phyloP scores from a whole-genome alignment of 192 early-diverging fungal species.

The Rhizoclosmatium globosum region DNA sequence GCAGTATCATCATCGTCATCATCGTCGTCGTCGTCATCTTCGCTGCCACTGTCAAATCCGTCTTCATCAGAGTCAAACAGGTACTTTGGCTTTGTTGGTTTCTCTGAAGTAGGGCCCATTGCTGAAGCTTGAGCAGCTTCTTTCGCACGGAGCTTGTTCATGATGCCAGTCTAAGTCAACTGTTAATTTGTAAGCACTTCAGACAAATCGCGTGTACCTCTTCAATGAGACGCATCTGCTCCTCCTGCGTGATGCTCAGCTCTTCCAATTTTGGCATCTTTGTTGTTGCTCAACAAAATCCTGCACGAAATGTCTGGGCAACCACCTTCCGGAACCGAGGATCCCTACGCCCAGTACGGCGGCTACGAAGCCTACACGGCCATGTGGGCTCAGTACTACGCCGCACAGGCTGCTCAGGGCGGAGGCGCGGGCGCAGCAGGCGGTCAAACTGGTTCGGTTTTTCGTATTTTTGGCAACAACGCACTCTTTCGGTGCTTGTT shows the following conservation, averaged over 20 bases:
- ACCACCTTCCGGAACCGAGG: neutral
- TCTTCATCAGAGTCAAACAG: constrained; percentile 1
- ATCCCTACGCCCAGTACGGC: constrained; percentile 33
- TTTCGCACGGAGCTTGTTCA: neutral
- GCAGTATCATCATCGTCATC: neutral
- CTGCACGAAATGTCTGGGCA: neutral
- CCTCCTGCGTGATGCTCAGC: neutral
- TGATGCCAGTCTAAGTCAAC: neutral
- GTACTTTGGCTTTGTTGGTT: neutral
- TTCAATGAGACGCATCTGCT: constrained; percentile 4
- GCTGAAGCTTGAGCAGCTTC: neutral
- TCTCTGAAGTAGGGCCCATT: neutral
- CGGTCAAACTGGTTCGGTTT: constrained; percentile 5
- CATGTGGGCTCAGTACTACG: constrained; percentile 21
- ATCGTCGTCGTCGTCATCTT: neutral
- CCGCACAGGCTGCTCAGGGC: neutral
- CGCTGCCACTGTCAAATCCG: neutral
- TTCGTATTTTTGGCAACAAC: neutral
- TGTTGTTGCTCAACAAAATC: neutral
- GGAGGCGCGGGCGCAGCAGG: neutral
- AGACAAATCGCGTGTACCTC: neutral
- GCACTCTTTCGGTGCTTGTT: neutral
- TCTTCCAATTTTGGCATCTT: constrained; percentile 11
- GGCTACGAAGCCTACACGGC: constrained; percentile 30
- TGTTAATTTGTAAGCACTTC: neutral